Base-by-base conservation (phyloP, 108 stramenopile genomes). In the Mediolabrus comicus region DNA sequence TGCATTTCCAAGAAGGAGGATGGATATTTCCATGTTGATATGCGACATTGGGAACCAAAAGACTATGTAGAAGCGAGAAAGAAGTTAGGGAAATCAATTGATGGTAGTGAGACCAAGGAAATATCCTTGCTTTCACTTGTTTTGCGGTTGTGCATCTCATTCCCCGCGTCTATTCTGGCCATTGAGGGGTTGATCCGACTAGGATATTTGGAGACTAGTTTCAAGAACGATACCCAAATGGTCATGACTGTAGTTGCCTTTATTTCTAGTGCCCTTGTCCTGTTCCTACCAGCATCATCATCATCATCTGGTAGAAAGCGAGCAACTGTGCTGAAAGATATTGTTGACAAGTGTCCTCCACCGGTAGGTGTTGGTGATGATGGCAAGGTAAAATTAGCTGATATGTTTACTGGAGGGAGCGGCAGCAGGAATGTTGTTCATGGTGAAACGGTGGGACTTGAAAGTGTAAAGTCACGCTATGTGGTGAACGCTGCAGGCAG, bases 401-500 rank as follows among this genome's bases (percentile, higher is more conserved):
- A 88, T 54, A 91, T 91, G 90, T 74, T 88, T 38, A 71, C 80
- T 2, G 90, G 90, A 9, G 90, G 90, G 12, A 80, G 78, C 24
- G 90, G 90, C 46, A 77, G 77, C 16, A 58, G 59, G 59, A 70
- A 72, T 52, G 84, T 83, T 26, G 71, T 83, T n/a, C 30, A 81
- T 12, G 90, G 90, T 13, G 79, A 71, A 2, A 79, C 81, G 0
- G 83, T 91, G 9, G 82, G 73, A 25, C 60, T 6, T 16, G 90
- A 91, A 74, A 83, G 33, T 7, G 72, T 93, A 2, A 80, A 69
- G 32, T 60, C 79, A n/a, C 66, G 76, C 22, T 90, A 72, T 63
- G 78, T 93, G 7, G 79, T 93, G 61, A 93, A 93, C 64, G 84
- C 83, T 65, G 89, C 92, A 4, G 92, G 92, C 29, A 72, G 87